phyloP scores from a whole-genome alignment of 164 flowering plant genomes.

The Piper betle region DNA sequence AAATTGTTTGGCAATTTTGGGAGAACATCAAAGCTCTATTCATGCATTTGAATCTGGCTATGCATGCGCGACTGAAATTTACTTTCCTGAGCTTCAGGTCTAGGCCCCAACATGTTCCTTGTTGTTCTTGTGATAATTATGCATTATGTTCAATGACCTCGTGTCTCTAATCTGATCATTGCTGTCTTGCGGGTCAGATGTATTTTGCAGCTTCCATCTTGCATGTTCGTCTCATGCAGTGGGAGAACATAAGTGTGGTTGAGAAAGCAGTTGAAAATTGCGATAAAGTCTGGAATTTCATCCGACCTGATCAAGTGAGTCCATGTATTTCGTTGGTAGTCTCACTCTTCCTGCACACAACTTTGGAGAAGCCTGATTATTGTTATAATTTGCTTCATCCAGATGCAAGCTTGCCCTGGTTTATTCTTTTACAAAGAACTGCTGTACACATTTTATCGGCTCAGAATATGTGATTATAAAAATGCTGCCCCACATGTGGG shows the following conservation, averaged over 20 bases:
- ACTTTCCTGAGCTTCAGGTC: constrained; percentile 72
- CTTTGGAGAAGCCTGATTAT: neutral
- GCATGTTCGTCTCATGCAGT: constrained; percentile 86
- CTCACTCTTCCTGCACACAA: neutral
- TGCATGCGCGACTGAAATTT: constrained; percentile 42
- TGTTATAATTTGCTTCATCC: constrained; percentile 1
- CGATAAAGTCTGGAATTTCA: constrained; percentile 52
- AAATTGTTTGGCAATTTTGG: constrained; percentile 62
- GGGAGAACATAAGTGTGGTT: constrained; percentile 56
- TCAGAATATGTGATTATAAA: constrained; percentile 83
- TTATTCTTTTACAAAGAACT: constrained; percentile 75
- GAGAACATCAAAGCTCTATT: constrained; percentile 53
- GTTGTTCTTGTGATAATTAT: no score
- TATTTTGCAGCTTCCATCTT: constrained; percentile 74
- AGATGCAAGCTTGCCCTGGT: constrained; percentile 62
- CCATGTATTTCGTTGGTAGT: neutral
- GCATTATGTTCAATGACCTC: neutral
- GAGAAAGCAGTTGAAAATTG: constrained; percentile 50
- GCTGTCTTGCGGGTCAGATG: constrained; percentile 35
- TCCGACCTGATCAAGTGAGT: constrained; percentile 53
- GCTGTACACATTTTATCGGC: constrained; percentile 67
- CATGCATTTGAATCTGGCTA: constrained; percentile 46
- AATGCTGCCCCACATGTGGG: constrained; percentile 66
- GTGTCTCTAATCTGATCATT: constrained; percentile 2
- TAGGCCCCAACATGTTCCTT: constrained; percentile 1